Evolutionary conservation across 345 rosid genomes (phyloP), one percentile per base, ranked within the genome.

Genomic region (Brassica nigra): DNA sequence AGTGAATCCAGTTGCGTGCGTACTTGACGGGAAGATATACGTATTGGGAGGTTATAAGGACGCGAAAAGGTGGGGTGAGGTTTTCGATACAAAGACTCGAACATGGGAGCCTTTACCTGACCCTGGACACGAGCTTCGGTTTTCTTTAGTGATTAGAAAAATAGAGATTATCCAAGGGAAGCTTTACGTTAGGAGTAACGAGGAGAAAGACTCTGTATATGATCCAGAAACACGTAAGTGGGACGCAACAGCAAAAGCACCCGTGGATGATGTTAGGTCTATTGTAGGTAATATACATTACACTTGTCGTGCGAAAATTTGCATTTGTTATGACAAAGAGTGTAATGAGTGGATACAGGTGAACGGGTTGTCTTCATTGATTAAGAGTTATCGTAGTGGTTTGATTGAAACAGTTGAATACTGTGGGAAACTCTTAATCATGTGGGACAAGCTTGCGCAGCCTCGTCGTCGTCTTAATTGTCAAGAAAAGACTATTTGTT

Each of bases 401-500:
- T 15, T 75, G 37, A 52, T 55, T 37, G 23, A 52, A 52, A n/a
- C 57, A 52, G 8, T n/a, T 52, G 20, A n/a, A 15, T 52, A 52
- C 8, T 52, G 57, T 52, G 57, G 57, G 20, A 52, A 52, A 52
- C 57, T 52, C 7, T 52, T 52, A n/a, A 52, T 52, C 57, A 5
- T 52, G 18, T 52, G 57, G 57, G 18, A 52, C 57, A 52, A 52
- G 57, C 15, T 52, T 52, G 10, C 7, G 2, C 8, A 33, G 62
- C 31, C 20, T 62, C 62, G 28, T 5, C 0, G 27, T 23, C 27
- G 27, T 23, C n/a, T 16, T 8, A 2, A 0, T 15, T 7, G 6
- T 65, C 15, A 6, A 36, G 78, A 66, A 6, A 75, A 66, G 57
- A 54, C 8, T 27, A 66, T 75, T 75, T 66, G 64, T 0, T 75